Conservation (phyloP, 176 grass and related monocot species). For the Carex myosuroides region DNA sequence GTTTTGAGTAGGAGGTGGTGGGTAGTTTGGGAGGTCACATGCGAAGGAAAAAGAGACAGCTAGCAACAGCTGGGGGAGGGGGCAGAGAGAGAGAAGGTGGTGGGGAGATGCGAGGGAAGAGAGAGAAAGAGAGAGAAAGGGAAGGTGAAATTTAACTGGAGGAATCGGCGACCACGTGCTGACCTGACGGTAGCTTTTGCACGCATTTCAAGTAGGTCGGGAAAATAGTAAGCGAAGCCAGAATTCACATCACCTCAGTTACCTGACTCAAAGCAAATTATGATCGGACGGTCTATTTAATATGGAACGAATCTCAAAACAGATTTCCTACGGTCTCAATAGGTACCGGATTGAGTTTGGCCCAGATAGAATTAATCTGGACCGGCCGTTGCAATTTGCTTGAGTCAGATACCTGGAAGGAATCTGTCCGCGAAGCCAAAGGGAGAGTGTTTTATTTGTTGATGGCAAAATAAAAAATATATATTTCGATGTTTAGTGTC, state of each 20-base stretch:
- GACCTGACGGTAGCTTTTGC: conserved; percentile 21
- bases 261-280: too few relatives aligned
- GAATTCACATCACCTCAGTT: too few relatives aligned
- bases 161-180: conserved; percentile 32
- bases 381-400: too few relatives aligned
- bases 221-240: not conserved
- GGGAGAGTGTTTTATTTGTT: not conserved
- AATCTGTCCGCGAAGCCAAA: too few relatives aligned
- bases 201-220: not conserved
- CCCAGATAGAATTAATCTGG: too few relatives aligned
- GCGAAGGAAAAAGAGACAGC: conserved; percentile 50
- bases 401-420: too few relatives aligned
- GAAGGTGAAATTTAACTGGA: conserved; percentile 9
- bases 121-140: not conserved
- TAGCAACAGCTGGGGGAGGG: conserved; percentile 81
- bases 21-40: conserved; percentile 43
- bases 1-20: not conserved
- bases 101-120: not conserved
- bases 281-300: too few relatives aligned
- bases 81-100: conserved; percentile 10
- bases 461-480: not conserved
- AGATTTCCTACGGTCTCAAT: too few relatives aligned
- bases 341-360: too few relatives aligned
- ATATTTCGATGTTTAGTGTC: not conserved
- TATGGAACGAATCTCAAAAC: too few relatives aligned